A percentile compares a stretch with the other conserved stretches of the same genome.
Evolutionary conservation across 2,329 filamentous ascomycete genomes (phyloP).

Genomic region (Ploettnerulaceae sp.): DNA sequence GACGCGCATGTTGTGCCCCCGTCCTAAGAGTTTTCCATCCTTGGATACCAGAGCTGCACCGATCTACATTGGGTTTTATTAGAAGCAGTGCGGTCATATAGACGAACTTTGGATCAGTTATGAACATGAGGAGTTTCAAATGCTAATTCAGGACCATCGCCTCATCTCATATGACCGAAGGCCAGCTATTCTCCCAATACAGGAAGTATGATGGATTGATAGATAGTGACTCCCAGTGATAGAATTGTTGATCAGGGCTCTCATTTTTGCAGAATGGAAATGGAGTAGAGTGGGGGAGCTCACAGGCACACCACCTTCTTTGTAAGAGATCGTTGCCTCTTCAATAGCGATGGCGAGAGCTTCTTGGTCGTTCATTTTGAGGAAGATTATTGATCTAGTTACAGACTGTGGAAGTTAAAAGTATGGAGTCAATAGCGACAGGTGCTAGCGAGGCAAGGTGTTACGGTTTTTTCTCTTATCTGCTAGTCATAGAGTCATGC

Average conservation of each 20-base stretch:
- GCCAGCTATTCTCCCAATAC: no score
- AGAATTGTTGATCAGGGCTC: no score
- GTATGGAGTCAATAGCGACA: background rate
- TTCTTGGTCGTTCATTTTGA: slow-evolving; percentile 39
- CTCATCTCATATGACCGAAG: no score
- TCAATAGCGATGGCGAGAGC: slow-evolving; percentile 43
- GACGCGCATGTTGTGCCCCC: slow-evolving; percentile 71
- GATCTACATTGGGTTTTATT: slow-evolving; percentile 36
- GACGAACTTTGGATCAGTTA: no score
- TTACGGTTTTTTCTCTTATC: no score
- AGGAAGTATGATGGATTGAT: no score
- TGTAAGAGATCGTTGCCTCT: slow-evolving; percentile 42
- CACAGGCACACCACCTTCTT: slow-evolving; percentile 47
- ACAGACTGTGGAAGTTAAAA: background rate
- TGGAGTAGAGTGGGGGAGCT: slow-evolving; percentile 14
- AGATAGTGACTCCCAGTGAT: no score
- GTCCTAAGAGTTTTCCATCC: slow-evolving; percentile 65
- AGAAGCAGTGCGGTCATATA: background rate
- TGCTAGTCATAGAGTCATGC: no score
- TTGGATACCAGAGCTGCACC: slow-evolving; percentile 58
- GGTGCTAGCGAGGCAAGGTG: no score
- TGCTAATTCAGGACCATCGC: no score
- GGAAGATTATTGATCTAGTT: background rate
- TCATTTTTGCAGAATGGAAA: background rate
- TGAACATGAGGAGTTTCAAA: no score